Conservation (phyloP, 148 eudicot species). For the Talinum fruticosum region DNA sequence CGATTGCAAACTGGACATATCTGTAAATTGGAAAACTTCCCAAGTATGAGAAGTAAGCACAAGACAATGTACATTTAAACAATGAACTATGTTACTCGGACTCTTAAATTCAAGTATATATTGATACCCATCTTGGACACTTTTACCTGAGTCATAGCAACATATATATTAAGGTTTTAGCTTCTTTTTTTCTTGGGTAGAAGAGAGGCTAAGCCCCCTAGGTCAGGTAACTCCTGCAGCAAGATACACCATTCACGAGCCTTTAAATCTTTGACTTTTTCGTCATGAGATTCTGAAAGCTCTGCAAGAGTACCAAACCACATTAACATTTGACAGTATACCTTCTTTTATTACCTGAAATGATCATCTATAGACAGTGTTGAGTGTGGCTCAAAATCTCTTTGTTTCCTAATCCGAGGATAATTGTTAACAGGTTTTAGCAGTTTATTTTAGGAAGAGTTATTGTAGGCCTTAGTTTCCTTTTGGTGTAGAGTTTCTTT, state of each 20-base stretch:
- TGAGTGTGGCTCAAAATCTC: too few relatives aligned
- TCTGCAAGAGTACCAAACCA: background rate
- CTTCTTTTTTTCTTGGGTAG: conserved; percentile 56
- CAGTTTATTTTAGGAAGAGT: too few relatives aligned
- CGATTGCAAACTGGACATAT: conserved; percentile 68
- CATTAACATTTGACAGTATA: background rate
- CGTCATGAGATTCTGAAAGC: background rate
- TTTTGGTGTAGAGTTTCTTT: too few relatives aligned
- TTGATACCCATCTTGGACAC: background rate
- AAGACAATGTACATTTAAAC: background rate
- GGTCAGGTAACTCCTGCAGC: conserved; percentile 65
- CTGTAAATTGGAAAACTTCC: conserved; percentile 27
- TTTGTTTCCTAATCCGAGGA: too few relatives aligned
- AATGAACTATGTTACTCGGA: background rate
- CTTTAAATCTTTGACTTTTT: background rate
- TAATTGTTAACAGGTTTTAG: too few relatives aligned
- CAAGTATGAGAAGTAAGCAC: background rate
- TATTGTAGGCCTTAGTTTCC: too few relatives aligned
- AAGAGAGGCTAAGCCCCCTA: too few relatives aligned
- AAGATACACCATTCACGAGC: conserved; percentile 2
- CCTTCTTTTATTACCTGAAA: background rate
- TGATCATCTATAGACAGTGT: background rate
- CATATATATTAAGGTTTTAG: conserved; percentile 11
- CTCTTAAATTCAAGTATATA: background rate
- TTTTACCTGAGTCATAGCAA: background rate